A percentile compares a stretch with the other conserved stretches of the same genome.
phyloP scores from a whole-genome alignment of 306 rosid species.

The Canavalia ensiformis region DNA sequence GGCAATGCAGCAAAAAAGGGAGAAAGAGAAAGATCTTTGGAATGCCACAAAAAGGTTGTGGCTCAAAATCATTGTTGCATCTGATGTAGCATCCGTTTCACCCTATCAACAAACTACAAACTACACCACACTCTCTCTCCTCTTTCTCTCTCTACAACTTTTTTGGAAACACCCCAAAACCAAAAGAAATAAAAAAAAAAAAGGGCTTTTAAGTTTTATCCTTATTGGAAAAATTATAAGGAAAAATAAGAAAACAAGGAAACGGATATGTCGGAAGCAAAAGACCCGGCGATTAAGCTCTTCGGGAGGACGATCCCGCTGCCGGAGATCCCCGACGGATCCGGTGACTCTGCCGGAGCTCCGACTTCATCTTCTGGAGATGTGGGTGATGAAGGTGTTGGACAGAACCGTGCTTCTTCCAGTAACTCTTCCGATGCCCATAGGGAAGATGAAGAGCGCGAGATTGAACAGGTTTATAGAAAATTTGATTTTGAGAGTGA shows the following conservation, averaged over 20 bases:
- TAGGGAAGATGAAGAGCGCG: conserved; percentile 54
- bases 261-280: conserved; percentile 57
- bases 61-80: conserved; percentile 45
- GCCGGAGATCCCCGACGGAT: conserved; percentile 48
- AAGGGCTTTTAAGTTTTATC: conserved; percentile 8
- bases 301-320: conserved; percentile 79
- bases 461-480: conserved; percentile 45
- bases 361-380: conserved; percentile 34
- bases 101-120: conserved; percentile 4
- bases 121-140: conserved; percentile 4
- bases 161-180: background rate
- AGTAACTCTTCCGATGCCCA: conserved; percentile 34
- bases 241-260: background rate
- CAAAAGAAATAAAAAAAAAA: background rate
- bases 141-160: conserved; percentile 22
- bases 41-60: conserved; percentile 47
- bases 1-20: conserved; percentile 7
- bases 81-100: conserved; percentile 27
- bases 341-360: conserved; percentile 36
- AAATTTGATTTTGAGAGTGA: conserved; percentile 33
- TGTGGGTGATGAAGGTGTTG: conserved; percentile 18
- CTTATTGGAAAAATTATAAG: background rate
- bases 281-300: conserved; percentile 74
- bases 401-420: conserved; percentile 34
- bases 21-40: conserved; percentile 45